Base-by-base conservation (phyloP, 2,329 filamentous ascomycete genomes). In the Rosellinia necatrix region DNA sequence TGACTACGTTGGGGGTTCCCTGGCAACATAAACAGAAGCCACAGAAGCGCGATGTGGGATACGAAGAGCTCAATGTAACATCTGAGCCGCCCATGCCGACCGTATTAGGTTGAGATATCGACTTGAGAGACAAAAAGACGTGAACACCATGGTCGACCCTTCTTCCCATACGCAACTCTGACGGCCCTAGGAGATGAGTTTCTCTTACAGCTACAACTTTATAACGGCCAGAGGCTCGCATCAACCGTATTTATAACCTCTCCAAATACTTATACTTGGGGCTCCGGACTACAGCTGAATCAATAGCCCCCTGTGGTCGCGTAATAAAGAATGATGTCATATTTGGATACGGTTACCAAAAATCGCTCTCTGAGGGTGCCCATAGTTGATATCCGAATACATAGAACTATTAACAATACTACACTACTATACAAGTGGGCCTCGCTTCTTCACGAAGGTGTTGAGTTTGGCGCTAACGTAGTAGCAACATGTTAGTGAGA, bases 1-100 rank as follows among this genome's bases (percentile, higher is more conserved):
- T 58, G 21, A 44, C 49, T 19, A 54, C 34, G 32, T 49, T 44
- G 55, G 32, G 35, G 8, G 46, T 40, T 30, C 40, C 7, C 19
- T 29, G 44, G 40, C 12, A 25, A 9, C 8, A 27, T 4, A 55
- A 27, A 13, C 7, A 19, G 9, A 40, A 21, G 32, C 32, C 32
- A 25, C 38, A 38, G 13, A 37, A 40, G 10, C 15, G 21, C 6
- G 22, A 17, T 25, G 5, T 19, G 2, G 37, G 34, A 22, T 58
- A 49, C 32, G 38, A 58, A 42, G 21, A 9, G 9, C 46, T 49
- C 15, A 27, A 44, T 9, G 34, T 13, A 4, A n/a, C 9, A 13
- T 34, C 34, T 17, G 22, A 17, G n/a, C 24, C 53, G 12, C 38
- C 32, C 27, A 34, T 27, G 24, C 22, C 46, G 12, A 37, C 38